Base-by-base conservation (phyloP, 2,329 filamentous ascomycete genomes). In the Curvularia eragrostidis region DNA sequence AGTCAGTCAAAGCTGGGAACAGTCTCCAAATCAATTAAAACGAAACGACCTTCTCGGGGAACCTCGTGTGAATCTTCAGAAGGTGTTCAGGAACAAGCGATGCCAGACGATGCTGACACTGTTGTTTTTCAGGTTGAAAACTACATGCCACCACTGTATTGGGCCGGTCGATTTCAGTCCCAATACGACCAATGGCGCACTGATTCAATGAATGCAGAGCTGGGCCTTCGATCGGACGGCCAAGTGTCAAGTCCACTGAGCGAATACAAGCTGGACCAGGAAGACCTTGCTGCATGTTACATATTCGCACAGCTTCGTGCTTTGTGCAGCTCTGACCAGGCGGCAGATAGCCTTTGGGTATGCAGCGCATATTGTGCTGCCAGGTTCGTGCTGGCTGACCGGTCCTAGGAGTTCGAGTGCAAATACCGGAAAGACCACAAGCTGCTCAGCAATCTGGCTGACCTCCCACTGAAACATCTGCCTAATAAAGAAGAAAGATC, bases 271-370 rank as follows among this genome's bases (percentile, higher is more conserved):
- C 47, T 72, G 12, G 56, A 63, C 15, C 63, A 76, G 19, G 72
- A 74, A 39, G 67, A 64, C n/a, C 48, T 59, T 24, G 73, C 71
- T 10, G 62, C 61, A 3, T 67, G 68, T 46, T 59, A 69, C 48
- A 74, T 76, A 10, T 69, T 75, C 28, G 64, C 68, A 42, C 69
- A 75, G 52, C 57, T 76, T 41, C 68, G 68, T 8, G 69, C 70
- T 42, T 46, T 75, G 9, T 76, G 73, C 46, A 54, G 58, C 8
- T 66, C 70, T 2, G 55, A 67, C 7, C 60, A 70, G 48, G 74
- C 74, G 39, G 65, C 66, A 46, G 70, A 75, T 51, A 75, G 74
- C 48, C 67, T 76, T 7, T 75, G 72, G 64, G 74, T 75, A 65
- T 41, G 65, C 53, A 24, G 3, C 5, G 10, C 34, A 24, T 47